Conservation (phyloP, 306 rosid species). For the Cyamopsis tetragonoloba region DNA sequence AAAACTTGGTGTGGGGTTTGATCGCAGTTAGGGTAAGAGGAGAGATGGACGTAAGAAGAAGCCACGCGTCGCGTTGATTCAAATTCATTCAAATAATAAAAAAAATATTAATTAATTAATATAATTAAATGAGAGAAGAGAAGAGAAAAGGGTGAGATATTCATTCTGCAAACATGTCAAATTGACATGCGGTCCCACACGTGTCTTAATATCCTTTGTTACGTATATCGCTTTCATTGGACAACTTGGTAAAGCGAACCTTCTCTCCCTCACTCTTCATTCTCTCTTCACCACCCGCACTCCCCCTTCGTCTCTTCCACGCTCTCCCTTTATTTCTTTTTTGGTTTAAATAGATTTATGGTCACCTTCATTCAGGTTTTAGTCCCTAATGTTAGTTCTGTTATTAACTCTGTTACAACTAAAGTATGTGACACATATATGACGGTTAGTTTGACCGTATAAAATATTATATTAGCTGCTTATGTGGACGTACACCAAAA, state of each 20-base stretch:
- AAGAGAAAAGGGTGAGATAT: too few relatives aligned
- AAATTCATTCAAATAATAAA: too few relatives aligned
- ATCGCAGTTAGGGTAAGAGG: constrained; percentile 24
- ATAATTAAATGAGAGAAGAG: too few relatives aligned
- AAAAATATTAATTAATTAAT: too few relatives aligned
- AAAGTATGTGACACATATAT: too few relatives aligned
- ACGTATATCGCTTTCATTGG: constrained; percentile 33
- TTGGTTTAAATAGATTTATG: too few relatives aligned
- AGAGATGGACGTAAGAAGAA: constrained; percentile 26
- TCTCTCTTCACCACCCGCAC: neutral
- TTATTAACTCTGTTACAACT: too few relatives aligned
- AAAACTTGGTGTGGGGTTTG: neutral
- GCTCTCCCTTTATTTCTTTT: neutral
- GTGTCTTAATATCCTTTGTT: constrained; percentile 38
- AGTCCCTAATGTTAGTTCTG: too few relatives aligned
- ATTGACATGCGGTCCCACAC: constrained; percentile 59
- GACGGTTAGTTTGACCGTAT: too few relatives aligned
- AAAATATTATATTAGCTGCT: too few relatives aligned
- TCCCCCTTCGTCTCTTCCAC: neutral
- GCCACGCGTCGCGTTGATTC: constrained; percentile 40
- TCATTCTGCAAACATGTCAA: constrained; percentile 47
- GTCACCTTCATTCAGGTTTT: too few relatives aligned
- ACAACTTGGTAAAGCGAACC: constrained; percentile 30
- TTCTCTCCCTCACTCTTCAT: neutral
- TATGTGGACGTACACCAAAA: too few relatives aligned